Evolutionary conservation across 139 green algal genomes (phyloP).

Genomic region (Dunaliella primolecta): DNA sequence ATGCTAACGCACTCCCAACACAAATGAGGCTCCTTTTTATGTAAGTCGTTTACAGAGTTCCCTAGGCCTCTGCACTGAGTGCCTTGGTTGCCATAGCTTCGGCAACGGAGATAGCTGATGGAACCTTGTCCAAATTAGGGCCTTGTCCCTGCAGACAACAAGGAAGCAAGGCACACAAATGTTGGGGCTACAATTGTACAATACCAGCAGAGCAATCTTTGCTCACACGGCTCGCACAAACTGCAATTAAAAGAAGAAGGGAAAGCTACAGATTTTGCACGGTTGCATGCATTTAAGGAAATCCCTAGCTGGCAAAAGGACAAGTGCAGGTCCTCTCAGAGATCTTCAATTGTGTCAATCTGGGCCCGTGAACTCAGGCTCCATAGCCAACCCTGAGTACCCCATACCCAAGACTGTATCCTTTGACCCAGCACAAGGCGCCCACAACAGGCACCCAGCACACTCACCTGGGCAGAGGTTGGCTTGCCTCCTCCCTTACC

Average conservation of each 20-base stretch:
- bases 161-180: background rate
- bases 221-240: background rate
- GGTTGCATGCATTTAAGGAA: background rate
- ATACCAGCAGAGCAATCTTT: background rate
- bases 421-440: no score
- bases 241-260: no score
- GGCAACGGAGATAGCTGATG: constrained; percentile 34
- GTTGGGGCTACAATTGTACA: background rate
- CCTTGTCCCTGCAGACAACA: constrained; percentile 77
- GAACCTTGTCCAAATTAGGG: constrained; percentile 40
- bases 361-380: no score
- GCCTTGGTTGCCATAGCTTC: background rate
- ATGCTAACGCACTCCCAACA: no score
- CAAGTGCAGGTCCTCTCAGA: background rate
- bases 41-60: no score
- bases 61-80: no score
- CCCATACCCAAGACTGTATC: background rate
- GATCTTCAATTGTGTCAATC: background rate
- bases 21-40: no score
- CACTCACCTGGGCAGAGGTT: constrained; percentile 72
- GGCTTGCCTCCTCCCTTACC: constrained; percentile 94
- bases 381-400: no score
- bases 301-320: background rate
- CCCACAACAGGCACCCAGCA: constrained; percentile 26
- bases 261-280: background rate